These are phyloP conservation scores for Yamadazyma triangularis DNA, from an alignment of 1,139 yeast genomes.

Conservation along the genomic window DNA sequence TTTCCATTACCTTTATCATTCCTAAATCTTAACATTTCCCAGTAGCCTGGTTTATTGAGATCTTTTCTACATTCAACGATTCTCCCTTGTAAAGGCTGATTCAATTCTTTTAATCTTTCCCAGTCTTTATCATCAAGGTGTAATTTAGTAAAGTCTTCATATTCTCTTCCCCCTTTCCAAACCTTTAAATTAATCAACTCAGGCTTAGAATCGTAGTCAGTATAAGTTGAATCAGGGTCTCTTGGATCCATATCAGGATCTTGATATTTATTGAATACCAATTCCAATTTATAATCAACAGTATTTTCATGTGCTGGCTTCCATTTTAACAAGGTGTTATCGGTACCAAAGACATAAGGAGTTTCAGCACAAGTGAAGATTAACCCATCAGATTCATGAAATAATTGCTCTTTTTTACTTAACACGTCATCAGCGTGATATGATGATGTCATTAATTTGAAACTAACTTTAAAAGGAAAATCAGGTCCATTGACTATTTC, in stretches of 20 bases:
- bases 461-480: slow-evolving; percentile 82
- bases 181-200: slow-evolving; percentile 53
- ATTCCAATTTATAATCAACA: slow-evolving; percentile 73
- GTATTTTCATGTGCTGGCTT: slow-evolving; percentile 96
- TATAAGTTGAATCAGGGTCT: slow-evolving; percentile 71
- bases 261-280: slow-evolving; percentile 61
- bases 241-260: slow-evolving; percentile 69
- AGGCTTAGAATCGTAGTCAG: slow-evolving; percentile 82
- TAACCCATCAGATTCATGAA: slow-evolving; percentile 91
- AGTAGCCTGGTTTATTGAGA: slow-evolving; percentile 47
- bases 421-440: slow-evolving; percentile 79
- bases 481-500: slow-evolving; percentile 58
- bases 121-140: slow-evolving; percentile 70
- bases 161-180: slow-evolving; percentile 75
- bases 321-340: slow-evolving; percentile 82
- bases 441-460: slow-evolving; percentile 83
- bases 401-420: slow-evolving; percentile 63
- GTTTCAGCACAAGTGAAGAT: slow-evolving; percentile 89
- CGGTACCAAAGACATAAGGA: slow-evolving; percentile 88
- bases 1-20: slow-evolving; percentile 92
- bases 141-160: slow-evolving; percentile 65
- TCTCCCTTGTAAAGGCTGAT: slow-evolving; percentile 86
- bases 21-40: slow-evolving; percentile 86
- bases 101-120: slow-evolving; percentile 63
- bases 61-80: slow-evolving; percentile 78